Evolutionary conservation across 768 basidiomycete species (phyloP).

Genomic region (Lentinula aciculospora): DNA sequence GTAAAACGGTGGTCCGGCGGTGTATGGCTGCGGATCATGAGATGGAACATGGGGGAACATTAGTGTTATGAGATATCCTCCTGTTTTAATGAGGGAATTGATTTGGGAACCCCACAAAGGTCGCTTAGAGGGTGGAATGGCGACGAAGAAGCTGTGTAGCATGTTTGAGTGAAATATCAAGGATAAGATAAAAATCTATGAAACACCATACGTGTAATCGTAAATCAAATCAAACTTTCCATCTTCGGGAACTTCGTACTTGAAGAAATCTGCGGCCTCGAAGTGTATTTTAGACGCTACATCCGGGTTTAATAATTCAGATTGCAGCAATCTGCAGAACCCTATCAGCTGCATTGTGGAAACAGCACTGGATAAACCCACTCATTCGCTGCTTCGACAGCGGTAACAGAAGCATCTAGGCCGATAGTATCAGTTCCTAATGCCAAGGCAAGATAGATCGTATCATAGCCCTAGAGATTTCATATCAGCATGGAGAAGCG

Average conservation of each 20-base stretch:
- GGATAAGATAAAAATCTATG: neutral
- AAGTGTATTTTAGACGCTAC: conserved; percentile 30
- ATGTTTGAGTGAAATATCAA: neutral
- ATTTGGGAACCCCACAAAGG: conserved; percentile 56
- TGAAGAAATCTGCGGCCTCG: conserved; percentile 50
- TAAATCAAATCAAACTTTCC: conserved; percentile 51
- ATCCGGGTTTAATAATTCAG: conserved; percentile 9
- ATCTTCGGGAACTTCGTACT: conserved; percentile 27
- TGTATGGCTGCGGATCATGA: conserved; percentile 21
- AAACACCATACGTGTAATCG: conserved; percentile 52
- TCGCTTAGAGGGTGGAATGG: conserved; percentile 52
- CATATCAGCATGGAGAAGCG: no score
- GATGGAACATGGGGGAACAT: conserved; percentile 48
- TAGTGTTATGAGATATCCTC: conserved; percentile 57
- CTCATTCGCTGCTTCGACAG: conserved; percentile 41
- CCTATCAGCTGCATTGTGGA: neutral
- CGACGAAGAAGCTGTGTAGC: conserved; percentile 60
- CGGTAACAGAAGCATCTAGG: conserved; percentile 53
- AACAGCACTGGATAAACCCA: conserved; percentile 17
- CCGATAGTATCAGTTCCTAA: conserved; percentile 45
- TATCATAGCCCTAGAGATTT: conserved; percentile 52
- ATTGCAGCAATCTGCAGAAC: neutral
- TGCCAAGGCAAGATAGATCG: conserved; percentile 42
- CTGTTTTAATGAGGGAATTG: conserved; percentile 47
- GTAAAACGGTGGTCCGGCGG: conserved; percentile 58